Evolutionary conservation across 352 stramenopile species (phyloP), one percentile per base, ranked within the genome.

Genomic region (Sclerospora graminicola): DNA sequence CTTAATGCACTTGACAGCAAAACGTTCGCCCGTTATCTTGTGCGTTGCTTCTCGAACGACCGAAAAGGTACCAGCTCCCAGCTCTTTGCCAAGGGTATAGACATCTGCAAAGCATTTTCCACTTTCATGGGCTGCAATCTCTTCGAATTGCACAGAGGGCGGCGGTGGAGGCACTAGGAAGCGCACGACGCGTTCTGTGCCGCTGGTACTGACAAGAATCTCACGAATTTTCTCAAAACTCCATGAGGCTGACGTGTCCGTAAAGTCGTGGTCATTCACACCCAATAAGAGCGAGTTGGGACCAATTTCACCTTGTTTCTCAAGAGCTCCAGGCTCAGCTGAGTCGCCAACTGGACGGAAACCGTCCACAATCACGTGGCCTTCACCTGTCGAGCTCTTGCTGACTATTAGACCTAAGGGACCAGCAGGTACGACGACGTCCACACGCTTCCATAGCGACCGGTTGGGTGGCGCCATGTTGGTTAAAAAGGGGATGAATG

Each of bases 1-100:
- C 54, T 95, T 93, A 29, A 97, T 89, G 54, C 80, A 90, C 62
- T 96, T 91, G 54, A 91, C 74, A 11, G 76, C 79, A 41, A 74
- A 84, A 6, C 44, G 34, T 14, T 70, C 45, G 18, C 68, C 66
- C 5, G 73, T 78, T 1, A 41, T 26, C 15, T 67, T 62, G 35
- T 81, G 60, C 13, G 60, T 83, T 0, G 74, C 76, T 38, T 81
- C 65, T 23, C 63, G 54, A 16, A 91, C 79, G n/a, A 87, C 63
- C 0, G 79, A 84, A 40, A 85, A 88, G 0, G 69, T 81, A 13
- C 79, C 79, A 1, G 63, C 47, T 9, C 79, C 76, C 11, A 91
- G 49, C 36, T 89, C 76, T 16, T 75, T 67, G 5, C 80, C 82
- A 24, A 96, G 51, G 21, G 46, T 40, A 41, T 85, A 91, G 32